A percentile compares a stretch with the other conserved stretches of the same genome.
Evolutionary conservation across 1,284 basidiomycete species (phyloP).

Genomic region (Naganishia liquefaciens): DNA sequence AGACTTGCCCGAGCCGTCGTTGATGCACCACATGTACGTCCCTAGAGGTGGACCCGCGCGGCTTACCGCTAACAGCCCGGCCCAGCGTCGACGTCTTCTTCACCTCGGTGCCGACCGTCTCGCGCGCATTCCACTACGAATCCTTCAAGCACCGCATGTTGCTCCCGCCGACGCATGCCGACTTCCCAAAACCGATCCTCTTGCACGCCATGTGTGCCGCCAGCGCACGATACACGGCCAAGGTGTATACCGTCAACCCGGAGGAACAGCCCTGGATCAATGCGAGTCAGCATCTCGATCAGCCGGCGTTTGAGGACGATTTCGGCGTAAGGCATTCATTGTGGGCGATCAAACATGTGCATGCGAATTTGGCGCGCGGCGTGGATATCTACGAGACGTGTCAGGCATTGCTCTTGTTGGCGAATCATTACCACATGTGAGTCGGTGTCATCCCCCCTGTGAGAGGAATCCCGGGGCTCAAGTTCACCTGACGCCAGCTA

Average conservation of each 20-base stretch:
- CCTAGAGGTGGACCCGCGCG: too few relatives aligned
- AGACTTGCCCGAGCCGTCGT: conserved; percentile 46
- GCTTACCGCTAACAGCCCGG: background rate
- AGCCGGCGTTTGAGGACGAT: conserved; percentile 29
- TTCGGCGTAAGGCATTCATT: conserved; percentile 33
- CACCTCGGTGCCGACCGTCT: conserved; percentile 45
- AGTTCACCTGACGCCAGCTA: too few relatives aligned
- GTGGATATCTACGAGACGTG: conserved; percentile 29
- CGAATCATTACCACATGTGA: conserved; percentile 47
- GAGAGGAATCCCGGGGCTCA: too few relatives aligned
- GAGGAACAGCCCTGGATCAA: conserved; percentile 26
- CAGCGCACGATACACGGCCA: conserved; percentile 46
- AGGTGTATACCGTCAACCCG: conserved; percentile 31
- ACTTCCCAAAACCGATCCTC: conserved; percentile 53
- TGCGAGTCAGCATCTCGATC: conserved; percentile 18
- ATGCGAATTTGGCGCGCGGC: conserved; percentile 26
- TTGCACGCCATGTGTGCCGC: conserved; percentile 55
- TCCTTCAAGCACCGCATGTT: conserved; percentile 49
- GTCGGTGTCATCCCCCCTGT: too few relatives aligned
- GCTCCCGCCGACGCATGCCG: conserved; percentile 52
- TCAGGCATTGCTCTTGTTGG: conserved; percentile 44
- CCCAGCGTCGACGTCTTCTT: conserved; percentile 50
- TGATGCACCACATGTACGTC: conserved; percentile 51
- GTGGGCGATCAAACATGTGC: conserved; percentile 27
- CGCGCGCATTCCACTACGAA: conserved; percentile 47